Evolutionary conservation across 345 rosid genomes (phyloP).

Genomic region (Carallia pectinifolia): DNA sequence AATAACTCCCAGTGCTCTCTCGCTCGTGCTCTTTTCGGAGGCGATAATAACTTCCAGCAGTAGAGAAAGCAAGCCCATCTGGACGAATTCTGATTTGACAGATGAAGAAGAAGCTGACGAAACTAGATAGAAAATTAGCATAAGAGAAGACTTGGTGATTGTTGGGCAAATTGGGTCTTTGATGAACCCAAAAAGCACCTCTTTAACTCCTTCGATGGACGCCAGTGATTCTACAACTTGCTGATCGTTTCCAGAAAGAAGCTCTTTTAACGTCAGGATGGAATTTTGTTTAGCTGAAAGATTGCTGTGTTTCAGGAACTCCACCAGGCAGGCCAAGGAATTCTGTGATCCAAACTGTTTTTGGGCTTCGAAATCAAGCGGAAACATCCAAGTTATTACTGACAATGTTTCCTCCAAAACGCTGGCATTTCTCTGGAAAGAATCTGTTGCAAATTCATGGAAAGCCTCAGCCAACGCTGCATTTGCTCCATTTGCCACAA

Average conservation of each 20-base stretch:
- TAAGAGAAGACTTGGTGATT: constrained; percentile 40
- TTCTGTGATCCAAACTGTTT: constrained; percentile 25
- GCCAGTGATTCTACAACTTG: constrained; percentile 18
- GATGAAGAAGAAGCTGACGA: constrained; percentile 14
- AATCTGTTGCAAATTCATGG: constrained; percentile 29
- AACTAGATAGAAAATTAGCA: constrained; percentile 34
- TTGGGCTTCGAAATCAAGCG: constrained; percentile 32
- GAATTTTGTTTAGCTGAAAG: constrained; percentile 27
- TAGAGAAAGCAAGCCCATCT: constrained; percentile 33
- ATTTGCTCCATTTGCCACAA: constrained; percentile 24
- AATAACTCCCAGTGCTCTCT: constrained; percentile 36
- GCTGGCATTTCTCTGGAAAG: constrained; percentile 13
- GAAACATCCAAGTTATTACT: constrained; percentile 39
- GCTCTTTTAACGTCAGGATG: constrained; percentile 30
- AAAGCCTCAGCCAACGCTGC: constrained; percentile 33
- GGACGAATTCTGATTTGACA: constrained; percentile 19
- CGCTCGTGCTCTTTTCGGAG: constrained; percentile 33
- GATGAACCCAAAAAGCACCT: constrained; percentile 23
- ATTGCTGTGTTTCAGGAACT: constrained; percentile 22
- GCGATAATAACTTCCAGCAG: constrained; percentile 32
- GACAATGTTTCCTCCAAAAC: constrained; percentile 38
- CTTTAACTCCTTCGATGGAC: constrained; percentile 24
- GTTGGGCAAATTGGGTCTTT: constrained; percentile 29
- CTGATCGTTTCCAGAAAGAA: constrained; percentile 17
- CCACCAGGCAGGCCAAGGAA: constrained; percentile 35